These are phyloP conservation scores for Piloderma croceum DNA, from an alignment of 768 basidiomycete species.

Conservation along the genomic window DNA sequence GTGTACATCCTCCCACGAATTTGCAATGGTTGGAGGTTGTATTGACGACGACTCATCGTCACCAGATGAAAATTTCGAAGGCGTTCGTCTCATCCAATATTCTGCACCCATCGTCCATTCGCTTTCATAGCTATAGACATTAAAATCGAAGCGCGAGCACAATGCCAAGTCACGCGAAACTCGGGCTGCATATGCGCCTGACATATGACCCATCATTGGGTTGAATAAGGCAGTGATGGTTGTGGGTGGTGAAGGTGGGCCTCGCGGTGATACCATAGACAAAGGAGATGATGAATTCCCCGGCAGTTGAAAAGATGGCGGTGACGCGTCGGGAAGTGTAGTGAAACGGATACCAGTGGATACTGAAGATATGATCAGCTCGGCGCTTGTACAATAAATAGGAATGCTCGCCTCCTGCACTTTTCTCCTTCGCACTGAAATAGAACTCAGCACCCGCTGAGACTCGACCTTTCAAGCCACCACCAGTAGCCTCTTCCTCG, in stretches of 20 bases:
- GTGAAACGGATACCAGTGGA: slow-evolving; percentile 94
- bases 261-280: slow-evolving; percentile 22
- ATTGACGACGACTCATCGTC: slow-evolving; percentile 13
- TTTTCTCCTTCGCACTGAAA: slow-evolving; percentile 87
- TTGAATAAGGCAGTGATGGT: slow-evolving; percentile 94
- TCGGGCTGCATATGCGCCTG: slow-evolving; percentile 85
- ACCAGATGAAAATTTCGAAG: slow-evolving; percentile 16
- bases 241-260: slow-evolving; percentile 61
- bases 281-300: slow-evolving; percentile 34
- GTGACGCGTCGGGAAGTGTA: slow-evolving; percentile 77
- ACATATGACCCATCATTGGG: slow-evolving; percentile 93
- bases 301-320: slow-evolving; percentile 54
- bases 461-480: slow-evolving; percentile 84
- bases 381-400: background rate
- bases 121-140: slow-evolving; percentile 94
- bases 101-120: slow-evolving; percentile 95
- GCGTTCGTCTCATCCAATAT: slow-evolving; percentile 78
- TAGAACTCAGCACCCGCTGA: slow-evolving; percentile 93
- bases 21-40: slow-evolving; percentile 6
- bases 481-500: slow-evolving; percentile 89
- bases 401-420: slow-evolving; percentile 74
- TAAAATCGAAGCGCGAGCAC: slow-evolving; percentile 91
- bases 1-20: slow-evolving; percentile 38
- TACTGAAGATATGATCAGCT: slow-evolving; percentile 39
- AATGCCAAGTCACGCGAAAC: slow-evolving; percentile 81